phyloP scores from a whole-genome alignment of 345 rosid species.

The Eucalyptus tenuipes region DNA sequence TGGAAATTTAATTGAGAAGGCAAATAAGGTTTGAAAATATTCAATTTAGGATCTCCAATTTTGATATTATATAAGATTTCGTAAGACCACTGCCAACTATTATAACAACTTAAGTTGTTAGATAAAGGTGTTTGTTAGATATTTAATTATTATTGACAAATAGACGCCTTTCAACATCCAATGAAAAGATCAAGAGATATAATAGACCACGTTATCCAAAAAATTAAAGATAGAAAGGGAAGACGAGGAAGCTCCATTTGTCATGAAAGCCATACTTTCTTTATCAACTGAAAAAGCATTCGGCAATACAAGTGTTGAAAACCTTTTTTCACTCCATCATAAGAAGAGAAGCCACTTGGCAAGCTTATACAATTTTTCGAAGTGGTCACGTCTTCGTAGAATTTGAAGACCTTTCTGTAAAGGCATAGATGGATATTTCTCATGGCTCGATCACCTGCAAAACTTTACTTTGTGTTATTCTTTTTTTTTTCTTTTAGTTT shows the following conservation, averaged over 20 bases:
- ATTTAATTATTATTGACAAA: not conserved
- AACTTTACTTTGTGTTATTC: not conserved
- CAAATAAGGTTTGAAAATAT: no score
- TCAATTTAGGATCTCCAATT: no score
- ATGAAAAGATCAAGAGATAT: not conserved
- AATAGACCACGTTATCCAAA: not conserved
- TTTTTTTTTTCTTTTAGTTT: not conserved
- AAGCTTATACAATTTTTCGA: not conserved
- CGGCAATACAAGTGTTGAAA: not conserved
- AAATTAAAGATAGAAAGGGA: not conserved
- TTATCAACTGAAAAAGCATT: not conserved
- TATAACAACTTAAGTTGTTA: no score
- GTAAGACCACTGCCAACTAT: fast-evolving
- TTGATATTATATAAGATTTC: no score
- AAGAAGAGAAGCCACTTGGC: not conserved
- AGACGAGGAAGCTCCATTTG: not conserved
- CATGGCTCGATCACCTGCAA: not conserved
- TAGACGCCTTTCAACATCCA: not conserved
- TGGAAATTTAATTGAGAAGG: no score
- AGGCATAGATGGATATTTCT: not conserved
- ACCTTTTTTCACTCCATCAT: not conserved
- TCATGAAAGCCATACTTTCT: not conserved
- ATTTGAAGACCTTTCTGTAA: not conserved
- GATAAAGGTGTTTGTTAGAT: no score
- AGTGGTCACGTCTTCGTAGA: not conserved